phyloP scores from a whole-genome alignment of 495 filamentous ascomycete genomes.

The Emericellopsis terricola region DNA sequence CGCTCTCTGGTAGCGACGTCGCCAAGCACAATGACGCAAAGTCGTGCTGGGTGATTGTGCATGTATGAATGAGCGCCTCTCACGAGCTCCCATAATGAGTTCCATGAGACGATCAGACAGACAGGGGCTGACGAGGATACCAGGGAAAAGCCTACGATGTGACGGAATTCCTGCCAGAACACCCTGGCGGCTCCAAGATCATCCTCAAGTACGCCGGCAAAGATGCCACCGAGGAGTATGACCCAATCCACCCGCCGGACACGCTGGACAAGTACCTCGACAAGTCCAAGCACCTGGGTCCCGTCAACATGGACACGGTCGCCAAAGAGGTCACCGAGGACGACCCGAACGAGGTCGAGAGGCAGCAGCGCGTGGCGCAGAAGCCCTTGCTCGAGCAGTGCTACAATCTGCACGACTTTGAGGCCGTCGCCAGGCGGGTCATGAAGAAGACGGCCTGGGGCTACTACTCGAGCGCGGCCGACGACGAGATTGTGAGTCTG shows the following conservation, averaged over 20 bases:
- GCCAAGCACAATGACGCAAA: conserved; percentile 47
- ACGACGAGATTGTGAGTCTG: conserved; percentile 82
- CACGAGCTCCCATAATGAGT: no score
- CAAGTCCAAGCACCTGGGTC: conserved; percentile 72
- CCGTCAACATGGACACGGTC: conserved; percentile 80
- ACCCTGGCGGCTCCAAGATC: conserved; percentile 62
- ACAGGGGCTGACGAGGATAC: no score
- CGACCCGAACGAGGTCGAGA: conserved; percentile 60
- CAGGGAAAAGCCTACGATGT: conserved; percentile 56
- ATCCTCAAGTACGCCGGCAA: conserved; percentile 76
- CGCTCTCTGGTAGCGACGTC: conserved; percentile 42
- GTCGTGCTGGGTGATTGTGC: conserved; percentile 68
- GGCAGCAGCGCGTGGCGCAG: conserved; percentile 51
- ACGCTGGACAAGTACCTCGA: conserved; percentile 70
- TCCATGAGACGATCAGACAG: no score
- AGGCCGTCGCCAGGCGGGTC: conserved; percentile 65
- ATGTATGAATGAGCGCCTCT: conserved; percentile 28
- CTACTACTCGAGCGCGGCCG: conserved; percentile 89
- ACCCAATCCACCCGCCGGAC: conserved; percentile 64
- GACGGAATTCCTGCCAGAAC: conserved; percentile 52
- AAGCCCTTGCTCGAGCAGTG: conserved; percentile 80
- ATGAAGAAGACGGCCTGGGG: conserved; percentile 96
- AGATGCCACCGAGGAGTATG: conserved; percentile 72
- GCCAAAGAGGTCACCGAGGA: conserved; percentile 46
- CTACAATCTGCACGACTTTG: conserved; percentile 92